Percentiles rank a stretch among this genome's conserved stretches.
Evolutionary conservation across 2,329 filamentous ascomycete genomes (phyloP).

Genomic region (Alternaria solani): DNA sequence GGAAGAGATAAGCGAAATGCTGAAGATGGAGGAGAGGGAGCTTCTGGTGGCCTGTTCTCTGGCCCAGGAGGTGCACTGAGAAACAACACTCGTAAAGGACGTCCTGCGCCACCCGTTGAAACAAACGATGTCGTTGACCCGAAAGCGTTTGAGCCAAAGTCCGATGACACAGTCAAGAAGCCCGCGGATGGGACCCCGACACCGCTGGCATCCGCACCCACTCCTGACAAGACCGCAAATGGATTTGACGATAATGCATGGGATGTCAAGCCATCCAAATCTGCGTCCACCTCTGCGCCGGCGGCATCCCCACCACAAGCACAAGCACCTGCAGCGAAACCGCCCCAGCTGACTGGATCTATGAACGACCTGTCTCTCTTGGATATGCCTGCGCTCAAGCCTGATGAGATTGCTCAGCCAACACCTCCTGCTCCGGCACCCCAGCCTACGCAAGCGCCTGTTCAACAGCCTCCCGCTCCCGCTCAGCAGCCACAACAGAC

Average conservation of each 20-base stretch:
- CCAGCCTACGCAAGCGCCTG: constrained; percentile 48
- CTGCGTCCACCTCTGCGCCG: constrained; percentile 54
- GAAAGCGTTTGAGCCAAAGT: constrained; percentile 78
- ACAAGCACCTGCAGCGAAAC: constrained; percentile 48
- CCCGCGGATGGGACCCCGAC: constrained; percentile 58
- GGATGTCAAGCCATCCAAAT: constrained; percentile 87
- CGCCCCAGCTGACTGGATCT: constrained; percentile 66
- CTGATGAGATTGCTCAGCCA: constrained; percentile 51
- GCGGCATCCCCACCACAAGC: constrained; percentile 52
- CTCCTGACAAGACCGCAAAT: constrained; percentile 59
- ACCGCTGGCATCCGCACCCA: constrained; percentile 58
- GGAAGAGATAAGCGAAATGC: constrained; percentile 66
- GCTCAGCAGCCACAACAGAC: constrained; percentile 50
- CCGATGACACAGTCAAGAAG: constrained; percentile 55
- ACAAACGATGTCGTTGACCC: constrained; percentile 86
- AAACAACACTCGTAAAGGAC: constrained; percentile 93
- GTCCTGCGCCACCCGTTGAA: constrained; percentile 85
- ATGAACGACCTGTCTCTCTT: constrained; percentile 74
- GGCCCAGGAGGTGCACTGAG: constrained; percentile 88
- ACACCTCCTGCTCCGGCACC: constrained; percentile 54
- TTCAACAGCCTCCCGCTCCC: constrained; percentile 51
- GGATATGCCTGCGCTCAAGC: constrained; percentile 54
- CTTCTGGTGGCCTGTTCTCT: constrained; percentile 84
- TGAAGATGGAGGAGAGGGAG: constrained; percentile 65
- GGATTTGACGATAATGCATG: constrained; percentile 98